Conservation (phyloP, 2,329 filamentous ascomycete genomes). For the Dothiorella sarmentorum region DNA sequence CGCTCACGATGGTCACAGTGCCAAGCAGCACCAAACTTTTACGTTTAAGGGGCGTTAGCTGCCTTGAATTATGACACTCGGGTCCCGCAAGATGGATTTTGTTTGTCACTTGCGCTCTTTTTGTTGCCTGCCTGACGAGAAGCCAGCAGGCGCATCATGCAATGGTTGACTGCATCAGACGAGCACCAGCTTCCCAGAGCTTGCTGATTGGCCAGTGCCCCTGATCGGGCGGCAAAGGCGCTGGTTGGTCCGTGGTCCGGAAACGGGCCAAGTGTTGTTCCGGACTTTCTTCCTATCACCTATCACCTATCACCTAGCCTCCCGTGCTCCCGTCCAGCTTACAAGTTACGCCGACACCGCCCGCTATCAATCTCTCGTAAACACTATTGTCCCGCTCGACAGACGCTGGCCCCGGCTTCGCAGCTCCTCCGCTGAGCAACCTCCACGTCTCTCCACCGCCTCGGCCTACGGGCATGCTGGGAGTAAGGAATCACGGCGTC, state of each 20-base stretch:
- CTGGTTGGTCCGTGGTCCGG: no score
- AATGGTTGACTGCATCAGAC: background rate
- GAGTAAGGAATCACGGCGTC: background rate
- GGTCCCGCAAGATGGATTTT: background rate
- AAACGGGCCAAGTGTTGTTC: no score
- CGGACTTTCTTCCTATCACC: conserved; percentile 9
- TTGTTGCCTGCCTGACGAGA: background rate
- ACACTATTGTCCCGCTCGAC: background rate
- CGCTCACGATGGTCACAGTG: conserved; percentile 2
- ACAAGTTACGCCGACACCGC: background rate
- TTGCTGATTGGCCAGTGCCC: background rate
- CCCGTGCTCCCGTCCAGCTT: no score
- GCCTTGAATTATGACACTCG: background rate
- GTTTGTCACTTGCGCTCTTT: background rate
- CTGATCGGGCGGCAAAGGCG: background rate
- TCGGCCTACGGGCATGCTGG: background rate
- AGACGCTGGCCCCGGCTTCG: background rate
- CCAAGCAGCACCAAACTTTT: background rate
- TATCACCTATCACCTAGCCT: no score
- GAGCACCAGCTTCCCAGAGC: background rate
- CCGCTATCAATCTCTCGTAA: background rate
- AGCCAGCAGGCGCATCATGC: background rate
- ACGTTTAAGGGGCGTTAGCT: background rate
- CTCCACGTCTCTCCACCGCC: background rate
- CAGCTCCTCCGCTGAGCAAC: no score